Evolutionary conservation across 1,284 basidiomycete species (phyloP), one percentile per base, ranked within the genome.

Genomic region (Apiotrichum porosum): DNA sequence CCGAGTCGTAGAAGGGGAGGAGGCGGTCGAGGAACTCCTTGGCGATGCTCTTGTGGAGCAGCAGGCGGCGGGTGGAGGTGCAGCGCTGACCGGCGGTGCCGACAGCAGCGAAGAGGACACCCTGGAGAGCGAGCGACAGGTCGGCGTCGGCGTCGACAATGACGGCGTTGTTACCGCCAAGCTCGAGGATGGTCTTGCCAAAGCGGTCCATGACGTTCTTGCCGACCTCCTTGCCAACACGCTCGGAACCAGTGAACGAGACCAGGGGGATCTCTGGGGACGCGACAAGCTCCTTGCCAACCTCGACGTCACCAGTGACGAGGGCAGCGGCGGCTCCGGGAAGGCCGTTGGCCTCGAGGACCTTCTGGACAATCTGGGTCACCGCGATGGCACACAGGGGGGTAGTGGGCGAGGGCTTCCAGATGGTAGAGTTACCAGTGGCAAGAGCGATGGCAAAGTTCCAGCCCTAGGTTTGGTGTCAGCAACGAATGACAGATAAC

Each of bases 71-170:
- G 1, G 92, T 97, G 18, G 91, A 86, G 1, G 93, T 97, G 76
- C 93, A 97, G 41, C 93, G 81, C 69, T 97, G 93, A 19, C 93
- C 93, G 28, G 89, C 87, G 35, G 93, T 97, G 36, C 93, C 93
- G 40, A 95, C 84, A 22, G 92, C 89, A 30, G 91, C 89, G 76
- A 97, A 97, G 69, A 92, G 88, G 18, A 93, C 36, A 14, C 60
- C 67, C 53, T 88, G 87, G 15, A 97, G 81, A 24, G 93, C 92
- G 55, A 94, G 80, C 17, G 81, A 80, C 26, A 97, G 79, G 73
- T 95, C 90, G 23, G 93, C 93, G 75, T 95, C 92, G 44, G 88
- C 82, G 81, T 95, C 86, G 51, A 97, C 81, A 61, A 95, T 85
- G 32, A 89, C 83, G 49, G 91, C 65, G 65, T 95, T 95, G 75